Evolutionary conservation across 345 rosid species (phyloP).

Genomic region (Combretum micranthum): DNA sequence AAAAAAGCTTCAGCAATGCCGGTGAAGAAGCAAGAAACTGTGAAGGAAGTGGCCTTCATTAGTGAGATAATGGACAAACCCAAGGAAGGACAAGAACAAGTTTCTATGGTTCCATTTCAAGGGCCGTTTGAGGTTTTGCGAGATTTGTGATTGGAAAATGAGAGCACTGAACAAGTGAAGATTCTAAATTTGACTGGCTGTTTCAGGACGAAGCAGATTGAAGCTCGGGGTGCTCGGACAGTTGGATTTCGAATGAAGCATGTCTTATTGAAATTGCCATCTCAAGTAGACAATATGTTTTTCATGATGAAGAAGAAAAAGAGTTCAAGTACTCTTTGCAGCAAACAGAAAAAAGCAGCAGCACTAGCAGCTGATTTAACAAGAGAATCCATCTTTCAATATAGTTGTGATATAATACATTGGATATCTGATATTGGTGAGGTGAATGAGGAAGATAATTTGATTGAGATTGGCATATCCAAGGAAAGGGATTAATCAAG

Average conservation of each 20-base stretch:
- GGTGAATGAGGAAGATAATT: constrained; percentile 72
- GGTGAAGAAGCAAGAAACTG: neutral
- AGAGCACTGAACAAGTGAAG: constrained; percentile 8
- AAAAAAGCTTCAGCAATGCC: neutral
- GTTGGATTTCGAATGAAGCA: constrained; percentile 66
- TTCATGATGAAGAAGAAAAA: constrained; percentile 15
- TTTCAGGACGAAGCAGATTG: constrained; percentile 19
- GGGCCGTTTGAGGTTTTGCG: neutral
- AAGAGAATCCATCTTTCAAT: constrained; percentile 21
- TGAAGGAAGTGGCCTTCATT: constrained; percentile 3
- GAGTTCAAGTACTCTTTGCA: constrained; percentile 15
- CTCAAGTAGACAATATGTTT: constrained; percentile 52
- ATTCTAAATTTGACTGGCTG: constrained; percentile 26
- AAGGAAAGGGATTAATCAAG: constrained; percentile 77
- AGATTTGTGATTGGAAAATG: constrained; percentile 4
- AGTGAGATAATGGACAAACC: constrained; percentile 9
- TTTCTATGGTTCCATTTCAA: neutral
- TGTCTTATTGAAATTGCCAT: constrained; percentile 67
- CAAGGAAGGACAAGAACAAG: constrained; percentile 1
- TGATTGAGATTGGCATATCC: constrained; percentile 80
- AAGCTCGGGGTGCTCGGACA: constrained; percentile 37
- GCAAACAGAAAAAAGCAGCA: too few relatives aligned
- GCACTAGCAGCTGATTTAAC: constrained; percentile 24
- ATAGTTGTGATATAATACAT: constrained; percentile 30
- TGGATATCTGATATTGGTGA: constrained; percentile 40